These are phyloP conservation scores for Hyaloscypha bicolor DNA, from an alignment of 495 filamentous ascomycete species.

Conservation along the genomic window DNA sequence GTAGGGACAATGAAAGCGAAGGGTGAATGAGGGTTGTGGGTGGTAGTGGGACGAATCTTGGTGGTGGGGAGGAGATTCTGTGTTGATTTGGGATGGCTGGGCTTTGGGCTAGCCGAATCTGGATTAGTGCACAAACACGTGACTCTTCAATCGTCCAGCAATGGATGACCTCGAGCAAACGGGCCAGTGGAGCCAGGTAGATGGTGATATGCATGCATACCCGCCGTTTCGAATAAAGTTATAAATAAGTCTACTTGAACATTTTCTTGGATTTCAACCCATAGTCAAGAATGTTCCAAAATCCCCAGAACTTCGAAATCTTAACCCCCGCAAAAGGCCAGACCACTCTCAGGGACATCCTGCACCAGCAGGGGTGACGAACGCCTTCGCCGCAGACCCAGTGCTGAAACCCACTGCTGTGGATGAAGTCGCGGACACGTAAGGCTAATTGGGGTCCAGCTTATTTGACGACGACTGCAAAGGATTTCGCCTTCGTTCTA, in stretches of 20 bases:
- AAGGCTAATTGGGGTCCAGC: neutral
- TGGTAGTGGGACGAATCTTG: neutral
- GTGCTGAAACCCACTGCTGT: neutral
- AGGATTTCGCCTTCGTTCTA: neutral
- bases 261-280: neutral
- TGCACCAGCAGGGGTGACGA: neutral
- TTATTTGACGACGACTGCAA: neutral
- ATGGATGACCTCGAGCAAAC: no score
- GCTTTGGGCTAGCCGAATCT: neutral
- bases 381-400: neutral
- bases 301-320: neutral
- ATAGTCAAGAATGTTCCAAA: neutral
- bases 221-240: no score
- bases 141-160: neutral
- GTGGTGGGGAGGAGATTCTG: conserved; percentile 12
- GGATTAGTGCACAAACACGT: neutral
- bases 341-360: neutral
- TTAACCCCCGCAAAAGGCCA: neutral
- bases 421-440: neutral
- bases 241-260: no score
- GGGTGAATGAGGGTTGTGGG: neutral
- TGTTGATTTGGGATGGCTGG: conserved; percentile 13
- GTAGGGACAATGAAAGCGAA: conserved; percentile 3
- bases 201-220: no score
- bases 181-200: no score